phyloP scores from a whole-genome alignment of 768 basidiomycete species.

The Rhizopogon vesiculosus region DNA sequence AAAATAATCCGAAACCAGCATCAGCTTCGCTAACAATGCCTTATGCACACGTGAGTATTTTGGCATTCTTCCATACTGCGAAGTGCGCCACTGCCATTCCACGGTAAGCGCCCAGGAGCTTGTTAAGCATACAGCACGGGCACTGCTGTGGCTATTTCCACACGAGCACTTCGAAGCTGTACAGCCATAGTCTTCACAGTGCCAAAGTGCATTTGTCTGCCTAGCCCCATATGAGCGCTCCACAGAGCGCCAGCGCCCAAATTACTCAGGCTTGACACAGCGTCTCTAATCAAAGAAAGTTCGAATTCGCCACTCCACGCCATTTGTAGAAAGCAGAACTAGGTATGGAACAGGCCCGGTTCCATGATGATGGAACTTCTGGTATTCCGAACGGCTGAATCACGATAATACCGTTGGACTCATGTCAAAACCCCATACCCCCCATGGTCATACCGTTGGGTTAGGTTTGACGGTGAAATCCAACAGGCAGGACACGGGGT shows the following conservation, averaged over 20 bases:
- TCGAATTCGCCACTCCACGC: background rate
- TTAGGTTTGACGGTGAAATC: background rate
- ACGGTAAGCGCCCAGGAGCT: background rate
- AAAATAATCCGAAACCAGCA: background rate
- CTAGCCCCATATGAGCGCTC: background rate
- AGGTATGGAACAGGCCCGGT: background rate
- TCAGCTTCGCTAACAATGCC: background rate
- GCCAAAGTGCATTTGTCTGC: background rate
- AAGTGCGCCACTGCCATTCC: background rate
- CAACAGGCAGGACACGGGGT: background rate
- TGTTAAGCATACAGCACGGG: background rate
- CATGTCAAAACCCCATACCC: background rate
- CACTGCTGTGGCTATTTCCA: background rate
- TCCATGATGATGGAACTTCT: background rate
- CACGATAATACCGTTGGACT: background rate
- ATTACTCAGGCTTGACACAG: too few relatives aligned
- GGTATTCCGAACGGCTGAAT: background rate
- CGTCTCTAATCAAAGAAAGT: background rate
- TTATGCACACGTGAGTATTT: background rate
- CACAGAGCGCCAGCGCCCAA: background rate
- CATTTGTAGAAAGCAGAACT: background rate
- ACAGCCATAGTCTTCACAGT: background rate
- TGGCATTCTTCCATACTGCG: background rate
- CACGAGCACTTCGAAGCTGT: background rate
- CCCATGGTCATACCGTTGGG: background rate